These are phyloP conservation scores for Cladophialophora psammophila DNA, from an alignment of 2,329 filamentous ascomycete genomes.

Conservation along the genomic window DNA sequence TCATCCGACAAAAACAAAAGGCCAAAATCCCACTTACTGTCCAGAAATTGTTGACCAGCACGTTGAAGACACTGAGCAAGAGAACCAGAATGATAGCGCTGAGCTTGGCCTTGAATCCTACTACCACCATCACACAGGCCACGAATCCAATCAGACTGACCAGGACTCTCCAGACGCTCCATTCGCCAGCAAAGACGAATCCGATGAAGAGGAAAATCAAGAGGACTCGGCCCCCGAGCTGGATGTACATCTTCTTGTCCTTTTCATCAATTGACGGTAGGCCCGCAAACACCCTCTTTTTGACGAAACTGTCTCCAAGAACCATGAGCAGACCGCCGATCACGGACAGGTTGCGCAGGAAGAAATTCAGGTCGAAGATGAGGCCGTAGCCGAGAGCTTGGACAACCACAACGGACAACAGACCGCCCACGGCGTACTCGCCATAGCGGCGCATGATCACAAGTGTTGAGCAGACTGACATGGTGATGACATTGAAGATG, in stretches of 20 bases:
- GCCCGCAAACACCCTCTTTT: constrained; percentile 97
- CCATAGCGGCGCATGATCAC: constrained; percentile 93
- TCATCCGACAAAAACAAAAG: background rate
- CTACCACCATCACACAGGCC: constrained; percentile 97
- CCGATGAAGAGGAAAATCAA: constrained; percentile 98
- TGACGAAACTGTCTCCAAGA: constrained; percentile 95
- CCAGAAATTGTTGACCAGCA: constrained; percentile 99
- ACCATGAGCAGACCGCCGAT: constrained; percentile 98
- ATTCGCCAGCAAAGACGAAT: constrained; percentile 93
- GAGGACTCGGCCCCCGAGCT: constrained; percentile 92
- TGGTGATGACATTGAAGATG: constrained; percentile 85
- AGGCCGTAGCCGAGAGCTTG: constrained; percentile 96
- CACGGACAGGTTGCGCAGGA: constrained; percentile 97
- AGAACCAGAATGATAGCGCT: constrained; percentile 94
- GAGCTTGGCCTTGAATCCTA: constrained; percentile 99
- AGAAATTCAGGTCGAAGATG: constrained; percentile 99
- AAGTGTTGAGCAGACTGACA: constrained; percentile 80
- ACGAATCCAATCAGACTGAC: constrained; percentile 86
- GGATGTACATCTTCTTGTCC: constrained; percentile 99
- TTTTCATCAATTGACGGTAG: constrained; percentile 96
- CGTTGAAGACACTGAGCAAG: constrained; percentile 94
- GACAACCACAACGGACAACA: constrained; percentile 88
- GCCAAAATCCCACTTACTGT: constrained; percentile 70
- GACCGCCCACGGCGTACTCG: constrained; percentile 88
- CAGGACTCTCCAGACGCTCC: constrained; percentile 85